Conservation (phyloP, 441 rosid species). For the Populus trichocarpa region DNA sequence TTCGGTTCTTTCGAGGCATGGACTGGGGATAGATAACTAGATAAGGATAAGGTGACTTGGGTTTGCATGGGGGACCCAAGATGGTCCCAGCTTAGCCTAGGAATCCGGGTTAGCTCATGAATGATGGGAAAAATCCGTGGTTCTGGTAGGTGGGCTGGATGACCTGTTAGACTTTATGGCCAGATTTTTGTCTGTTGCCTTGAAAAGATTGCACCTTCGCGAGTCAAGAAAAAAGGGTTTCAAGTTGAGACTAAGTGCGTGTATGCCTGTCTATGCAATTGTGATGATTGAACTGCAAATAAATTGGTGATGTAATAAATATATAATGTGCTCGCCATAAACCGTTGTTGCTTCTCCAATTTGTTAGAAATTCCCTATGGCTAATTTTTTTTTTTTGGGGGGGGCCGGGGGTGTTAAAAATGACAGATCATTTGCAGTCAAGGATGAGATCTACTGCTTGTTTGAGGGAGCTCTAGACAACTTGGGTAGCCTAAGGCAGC, state of each 20-base stretch:
- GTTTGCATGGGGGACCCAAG: background rate
- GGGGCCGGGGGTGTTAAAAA: background rate
- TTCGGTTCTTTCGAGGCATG: background rate
- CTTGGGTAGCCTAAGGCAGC: slow-evolving; percentile 85
- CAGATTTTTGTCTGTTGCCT: background rate
- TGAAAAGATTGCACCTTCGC: background rate
- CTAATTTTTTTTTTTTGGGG: background rate
- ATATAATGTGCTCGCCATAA: background rate
- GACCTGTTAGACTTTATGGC: background rate
- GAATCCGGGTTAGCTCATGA: background rate
- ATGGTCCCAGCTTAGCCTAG: background rate
- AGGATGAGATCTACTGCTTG: slow-evolving; percentile 91
- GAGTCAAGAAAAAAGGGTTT: background rate
- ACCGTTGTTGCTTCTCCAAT: background rate
- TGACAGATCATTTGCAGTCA: slow-evolving; percentile 81
- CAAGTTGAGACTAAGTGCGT: background rate
- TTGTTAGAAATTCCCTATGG: background rate
- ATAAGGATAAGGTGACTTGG: slow-evolving; percentile 19
- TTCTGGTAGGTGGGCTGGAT: no score
- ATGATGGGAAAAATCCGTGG: no score
- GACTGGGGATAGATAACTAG: slow-evolving; percentile 6
- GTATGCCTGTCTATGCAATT: background rate
- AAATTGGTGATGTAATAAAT: no score
- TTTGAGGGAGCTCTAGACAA: slow-evolving; percentile 88
- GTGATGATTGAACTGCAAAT: background rate